Base-by-base conservation (phyloP, 192 early-diverging fungal species). In the Backusella westeae region DNA sequence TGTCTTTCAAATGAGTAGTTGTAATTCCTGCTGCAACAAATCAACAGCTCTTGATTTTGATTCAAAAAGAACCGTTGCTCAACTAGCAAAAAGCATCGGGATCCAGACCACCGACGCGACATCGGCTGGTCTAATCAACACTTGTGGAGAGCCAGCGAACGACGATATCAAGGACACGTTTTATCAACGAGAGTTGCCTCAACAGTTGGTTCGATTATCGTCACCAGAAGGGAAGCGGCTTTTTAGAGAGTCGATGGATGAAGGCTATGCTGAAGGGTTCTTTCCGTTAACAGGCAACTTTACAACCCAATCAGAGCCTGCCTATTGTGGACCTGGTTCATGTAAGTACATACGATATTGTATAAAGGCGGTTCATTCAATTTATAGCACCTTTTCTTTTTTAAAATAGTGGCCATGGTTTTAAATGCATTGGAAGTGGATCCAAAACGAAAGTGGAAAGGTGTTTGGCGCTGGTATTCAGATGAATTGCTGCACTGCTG, bases 401-500 rank as follows among this genome's bases (percentile, higher is more conserved):
- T 4, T 12, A 6, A 14, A 38, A 53, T 26, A 81, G 80, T 97
- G 73, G 93, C 95, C 68, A 97, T 97, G 91, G 96, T 98, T 2
- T 86, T 98, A 10, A 98, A 98, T 79, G 94, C 97, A 6, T 86
- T 98, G 34, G 92, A 94, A 73, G 94, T 98, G 10, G 95, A 97
- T 78, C 96, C 96, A 3, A 86, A 92, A 12, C 86, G 90, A 53
- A 85, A 85, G 21, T 98, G 97, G 97, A 97, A 97, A 82, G 97
- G 97, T 32, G 93, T 93, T 2, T 98, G 97, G 97, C 83, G 94
- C 34, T 96, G 94, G 93, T 95, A 92, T 49, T 79, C 77, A 59
- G 93, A 94, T 81, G 93, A 94, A 76, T 77, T 93, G 8, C 84
- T 94, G 23, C 82, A 93, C 42, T 91, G 91, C 44, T 94, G 93